Base-by-base conservation (phyloP, 352 stramenopile species). In the Pythium myriotylum region DNA sequence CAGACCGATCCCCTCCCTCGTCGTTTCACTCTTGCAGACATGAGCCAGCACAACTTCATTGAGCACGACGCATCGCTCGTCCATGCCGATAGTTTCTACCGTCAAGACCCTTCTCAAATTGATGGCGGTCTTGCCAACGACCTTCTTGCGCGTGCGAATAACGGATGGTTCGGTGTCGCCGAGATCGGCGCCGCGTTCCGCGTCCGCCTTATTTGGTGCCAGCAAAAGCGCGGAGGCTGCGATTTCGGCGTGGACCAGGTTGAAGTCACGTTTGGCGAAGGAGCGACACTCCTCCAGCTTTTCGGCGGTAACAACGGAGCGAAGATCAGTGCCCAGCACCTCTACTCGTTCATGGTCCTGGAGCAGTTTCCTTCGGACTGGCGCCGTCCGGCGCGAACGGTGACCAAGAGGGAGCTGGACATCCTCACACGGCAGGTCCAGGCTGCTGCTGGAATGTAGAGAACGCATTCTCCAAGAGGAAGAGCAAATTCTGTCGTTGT, bases 41-140 rank as follows among this genome's bases (percentile, higher is more conserved):
- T 86, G 13, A 53, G 61, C 52, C 67, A 53, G 13, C 77, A 84
- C 66, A 80, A 79, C 62, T 59, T 59, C 14, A 72, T 81, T 29
- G 77, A 84, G 49, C 77, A 82, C 47, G 77, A 86, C 24, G 35
- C 22, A 12, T 58, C 51, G 22, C 35, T 58, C 19, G 51, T 58
- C 1, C 51, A 49, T 24, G 51, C 62, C 5, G 74, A 84, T 45
- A 54, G 53, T 3, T 72, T 73, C 46, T 73, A 67, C 53, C 70
- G 65, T 33, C 22, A 55, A 37, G 62, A 83, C 62, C 70, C 74
- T 1, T 64, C 68, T 45, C 29, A 49, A 19, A 63, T 64, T 16
- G 73, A 75, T 43, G 47, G 53, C 10, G 61, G 46, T 4, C 54
- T 86, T 22, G 67, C 62, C 20, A 58, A 72, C 32, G 65, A 76